phyloP scores from a whole-genome alignment of 148 eudicot genomes.

The Silene uniflora region DNA sequence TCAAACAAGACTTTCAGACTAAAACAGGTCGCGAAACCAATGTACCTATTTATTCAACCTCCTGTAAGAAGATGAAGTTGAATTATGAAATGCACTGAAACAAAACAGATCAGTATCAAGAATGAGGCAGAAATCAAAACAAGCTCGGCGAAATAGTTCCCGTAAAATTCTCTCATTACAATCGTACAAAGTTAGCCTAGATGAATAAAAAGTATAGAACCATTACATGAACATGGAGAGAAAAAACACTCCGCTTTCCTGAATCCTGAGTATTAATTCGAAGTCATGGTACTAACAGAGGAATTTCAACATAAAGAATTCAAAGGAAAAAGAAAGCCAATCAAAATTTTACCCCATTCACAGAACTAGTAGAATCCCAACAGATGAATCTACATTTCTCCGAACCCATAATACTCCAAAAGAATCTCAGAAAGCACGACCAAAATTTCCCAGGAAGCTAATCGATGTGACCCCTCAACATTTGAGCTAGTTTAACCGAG shows the following conservation, averaged over 20 bases:
- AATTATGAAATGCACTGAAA: not conserved
- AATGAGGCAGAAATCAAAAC: not conserved
- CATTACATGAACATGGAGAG: conserved; percentile 24
- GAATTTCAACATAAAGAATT: conserved; percentile 22
- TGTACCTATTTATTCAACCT: not conserved
- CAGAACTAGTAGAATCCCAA: conserved; percentile 21
- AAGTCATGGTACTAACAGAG: conserved; percentile 23
- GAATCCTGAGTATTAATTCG: conserved; percentile 13
- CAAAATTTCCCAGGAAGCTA: conserved; percentile 1
- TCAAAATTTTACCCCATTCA: conserved; percentile 4
- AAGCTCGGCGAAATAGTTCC: not conserved
- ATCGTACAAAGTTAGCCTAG: conserved; percentile 25
- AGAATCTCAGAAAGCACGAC: not conserved
- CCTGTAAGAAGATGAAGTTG: not conserved
- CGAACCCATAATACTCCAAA: conserved; percentile 3
- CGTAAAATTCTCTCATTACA: conserved; percentile 16
- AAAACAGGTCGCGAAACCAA: no score
- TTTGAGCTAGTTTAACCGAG: not conserved
- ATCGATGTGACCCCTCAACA: conserved; percentile 4
- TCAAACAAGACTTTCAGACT: not conserved
- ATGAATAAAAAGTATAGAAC: conserved; percentile 17
- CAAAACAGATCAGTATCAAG: not conserved
- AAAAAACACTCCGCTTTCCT: conserved; percentile 14
- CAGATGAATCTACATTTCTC: conserved; percentile 7
- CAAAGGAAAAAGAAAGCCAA: not conserved